phyloP scores from a whole-genome alignment of 805 yeast species.

The Peterozyma toletana region DNA sequence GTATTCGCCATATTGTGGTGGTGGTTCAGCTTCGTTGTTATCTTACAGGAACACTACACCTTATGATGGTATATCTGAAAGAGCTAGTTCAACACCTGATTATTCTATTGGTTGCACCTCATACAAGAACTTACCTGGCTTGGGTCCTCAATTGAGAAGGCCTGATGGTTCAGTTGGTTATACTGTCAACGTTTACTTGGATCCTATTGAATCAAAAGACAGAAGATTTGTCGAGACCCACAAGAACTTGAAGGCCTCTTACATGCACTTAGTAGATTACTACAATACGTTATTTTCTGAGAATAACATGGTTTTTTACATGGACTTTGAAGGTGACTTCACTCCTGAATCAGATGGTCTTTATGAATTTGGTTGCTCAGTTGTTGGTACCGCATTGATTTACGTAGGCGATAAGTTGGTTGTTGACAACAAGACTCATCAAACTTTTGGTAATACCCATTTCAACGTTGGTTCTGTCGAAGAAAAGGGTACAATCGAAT shows the following conservation, averaged over 20 bases:
- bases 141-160: conserved; percentile 8
- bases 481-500: conserved; percentile 20
- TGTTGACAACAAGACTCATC: conserved; percentile 49
- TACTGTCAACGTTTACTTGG: conserved; percentile 6
- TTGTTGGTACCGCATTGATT: conserved; percentile 47
- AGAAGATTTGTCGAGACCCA: conserved; percentile 22
- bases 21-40: conserved; percentile 47
- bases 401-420: conserved; percentile 45
- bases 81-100: conserved; percentile 4
- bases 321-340: conserved; percentile 35
- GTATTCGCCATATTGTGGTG: conserved; percentile 41
- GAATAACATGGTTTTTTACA: conserved; percentile 25
- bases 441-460: conserved; percentile 40
- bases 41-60: conserved; percentile 41
- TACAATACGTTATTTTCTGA: conserved; percentile 10
- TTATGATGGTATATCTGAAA: conserved; percentile 31
- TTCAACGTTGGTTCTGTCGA: conserved; percentile 39
- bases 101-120: conserved; percentile 7
- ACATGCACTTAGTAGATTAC: conserved; percentile 16
- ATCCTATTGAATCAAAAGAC: conserved; percentile 11
- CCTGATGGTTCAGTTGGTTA: conserved; percentile 7
- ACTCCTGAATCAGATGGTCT: conserved; percentile 39
- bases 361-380: conserved; percentile 45
- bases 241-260: conserved; percentile 11
- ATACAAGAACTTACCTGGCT: conserved; percentile 7